A percentile compares a stretch with the other conserved stretches of the same genome.
Evolutionary conservation across 257 asterid genomes (phyloP).

Genomic region (Scutellaria baicalensis): DNA sequence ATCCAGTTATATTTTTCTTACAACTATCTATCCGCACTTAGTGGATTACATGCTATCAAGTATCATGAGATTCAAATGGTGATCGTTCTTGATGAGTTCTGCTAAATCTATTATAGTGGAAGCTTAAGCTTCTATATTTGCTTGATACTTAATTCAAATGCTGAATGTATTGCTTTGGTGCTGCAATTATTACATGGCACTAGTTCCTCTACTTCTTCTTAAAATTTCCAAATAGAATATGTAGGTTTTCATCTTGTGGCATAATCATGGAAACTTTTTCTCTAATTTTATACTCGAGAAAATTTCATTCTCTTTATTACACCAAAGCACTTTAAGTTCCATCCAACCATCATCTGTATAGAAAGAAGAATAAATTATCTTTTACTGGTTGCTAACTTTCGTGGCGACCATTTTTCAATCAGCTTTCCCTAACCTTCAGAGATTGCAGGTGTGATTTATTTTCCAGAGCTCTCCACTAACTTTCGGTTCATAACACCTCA

Average conservation of each 20-base stretch:
- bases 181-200: not conserved
- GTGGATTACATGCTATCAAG: no score
- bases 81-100: not conserved
- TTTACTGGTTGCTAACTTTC: not conserved
- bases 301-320: not conserved
- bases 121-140: not conserved
- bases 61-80: not conserved
- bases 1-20: not conserved
- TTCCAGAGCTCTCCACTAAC: not conserved
- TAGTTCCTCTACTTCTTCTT: not conserved
- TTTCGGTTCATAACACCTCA: not conserved
- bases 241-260: not conserved
- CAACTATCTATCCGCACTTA: not conserved
- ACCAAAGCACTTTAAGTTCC: not conserved
- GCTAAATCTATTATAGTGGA: not conserved
- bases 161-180: not conserved
- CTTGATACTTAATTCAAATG: not conserved
- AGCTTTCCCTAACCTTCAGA: not conserved
- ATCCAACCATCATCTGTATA: not conserved
- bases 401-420: not conserved
- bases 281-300: not conserved
- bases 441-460: not conserved
- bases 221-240: not conserved
- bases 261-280: not conserved
- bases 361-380: not conserved